These are phyloP conservation scores for Perkinsus chesapeaki DNA, from an alignment of 169 alveolate genomes.

Conservation along the genomic window DNA sequence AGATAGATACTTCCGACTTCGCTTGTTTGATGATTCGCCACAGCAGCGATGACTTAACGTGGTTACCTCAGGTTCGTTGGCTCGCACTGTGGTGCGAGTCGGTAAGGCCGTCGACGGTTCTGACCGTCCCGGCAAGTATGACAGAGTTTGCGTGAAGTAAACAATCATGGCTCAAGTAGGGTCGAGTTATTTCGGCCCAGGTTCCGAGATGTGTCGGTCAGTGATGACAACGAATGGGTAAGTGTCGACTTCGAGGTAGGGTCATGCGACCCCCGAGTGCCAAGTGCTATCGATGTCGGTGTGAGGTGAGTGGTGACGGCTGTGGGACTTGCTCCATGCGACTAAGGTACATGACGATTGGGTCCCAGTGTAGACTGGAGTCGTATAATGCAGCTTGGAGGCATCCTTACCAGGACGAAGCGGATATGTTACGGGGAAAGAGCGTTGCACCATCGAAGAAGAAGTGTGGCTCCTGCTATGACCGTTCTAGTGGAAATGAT, in stretches of 20 bases:
- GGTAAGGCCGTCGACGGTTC: background rate
- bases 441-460: background rate
- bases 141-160: background rate
- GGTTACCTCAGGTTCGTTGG: background rate
- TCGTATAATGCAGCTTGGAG: background rate
- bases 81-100: background rate
- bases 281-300: background rate
- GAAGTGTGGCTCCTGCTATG: no score
- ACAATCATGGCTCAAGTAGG: background rate
- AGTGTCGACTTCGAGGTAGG: background rate
- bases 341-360: background rate
- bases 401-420: background rate
- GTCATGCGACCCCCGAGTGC: background rate
- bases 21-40: no score
- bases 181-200: background rate
- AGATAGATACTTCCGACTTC: no score
- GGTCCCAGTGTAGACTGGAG: background rate
- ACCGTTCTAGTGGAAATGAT: no score
- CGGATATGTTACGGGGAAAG: background rate
- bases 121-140: background rate
- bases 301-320: background rate
- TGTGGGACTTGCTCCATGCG: background rate
- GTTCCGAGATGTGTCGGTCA: background rate
- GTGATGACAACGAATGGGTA: background rate
- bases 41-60: background rate